These are phyloP conservation scores for Yarrowia sp. DNA, from an alignment of 805 yeast genomes.

Conservation along the genomic window DNA sequence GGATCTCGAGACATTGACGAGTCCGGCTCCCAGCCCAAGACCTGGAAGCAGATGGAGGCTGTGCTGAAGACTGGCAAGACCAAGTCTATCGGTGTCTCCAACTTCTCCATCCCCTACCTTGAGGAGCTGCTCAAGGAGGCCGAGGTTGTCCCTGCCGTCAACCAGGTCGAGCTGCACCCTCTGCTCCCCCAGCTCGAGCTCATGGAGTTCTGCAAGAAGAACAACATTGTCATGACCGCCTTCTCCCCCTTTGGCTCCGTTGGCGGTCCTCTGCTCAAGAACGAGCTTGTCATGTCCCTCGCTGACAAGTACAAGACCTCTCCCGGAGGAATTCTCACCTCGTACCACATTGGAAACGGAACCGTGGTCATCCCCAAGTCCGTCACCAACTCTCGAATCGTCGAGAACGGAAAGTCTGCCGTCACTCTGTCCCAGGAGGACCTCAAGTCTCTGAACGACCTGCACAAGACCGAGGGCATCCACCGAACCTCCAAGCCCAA, in stretches of 20 bases:
- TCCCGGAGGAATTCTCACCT: conserved; percentile 57
- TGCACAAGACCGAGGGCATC: conserved; percentile 36
- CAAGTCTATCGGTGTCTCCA: conserved; percentile 73
- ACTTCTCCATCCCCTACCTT: conserved; percentile 56
- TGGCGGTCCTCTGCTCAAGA: conserved; percentile 62
- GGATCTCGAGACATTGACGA: conserved; percentile 41
- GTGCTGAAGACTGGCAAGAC: conserved; percentile 45
- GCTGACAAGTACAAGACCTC: conserved; percentile 55
- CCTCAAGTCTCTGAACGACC: conserved; percentile 37
- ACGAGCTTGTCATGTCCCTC: conserved; percentile 49
- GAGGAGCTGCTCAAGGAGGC: conserved; percentile 48
- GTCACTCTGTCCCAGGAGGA: conserved; percentile 45
- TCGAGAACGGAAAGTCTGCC: conserved; percentile 41
- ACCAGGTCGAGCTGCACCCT: conserved; percentile 79
- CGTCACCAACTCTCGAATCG: conserved; percentile 60
- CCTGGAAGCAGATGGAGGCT: conserved; percentile 63
- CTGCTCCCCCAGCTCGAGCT: conserved; percentile 62
- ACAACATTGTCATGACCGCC: conserved; percentile 62
- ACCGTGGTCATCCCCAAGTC: conserved; percentile 68
- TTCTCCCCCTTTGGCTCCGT: conserved; percentile 67
- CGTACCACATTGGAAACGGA: conserved; percentile 63
- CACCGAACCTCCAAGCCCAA: conserved; percentile 33
- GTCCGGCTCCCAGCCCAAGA: conserved; percentile 43
- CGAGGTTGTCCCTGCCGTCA: conserved; percentile 59
- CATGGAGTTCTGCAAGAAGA: conserved; percentile 47